Percentiles rank a stretch among this genome's conserved stretches.
Conservation (phyloP, 768 basidiomycete species). For the Stropharia rugosoannulata region DNA sequence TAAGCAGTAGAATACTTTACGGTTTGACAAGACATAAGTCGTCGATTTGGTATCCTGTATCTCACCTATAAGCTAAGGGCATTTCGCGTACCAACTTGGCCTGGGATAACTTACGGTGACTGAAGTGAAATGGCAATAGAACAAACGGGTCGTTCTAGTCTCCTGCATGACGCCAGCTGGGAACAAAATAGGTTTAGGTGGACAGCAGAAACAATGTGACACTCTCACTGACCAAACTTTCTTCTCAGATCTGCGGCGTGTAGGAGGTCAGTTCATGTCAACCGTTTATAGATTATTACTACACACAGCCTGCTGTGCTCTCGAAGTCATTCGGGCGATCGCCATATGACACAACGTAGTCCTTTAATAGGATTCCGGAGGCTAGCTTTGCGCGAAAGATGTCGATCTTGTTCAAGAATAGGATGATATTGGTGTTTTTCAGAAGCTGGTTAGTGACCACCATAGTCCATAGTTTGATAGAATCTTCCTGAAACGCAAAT, state of each 20-base stretch:
- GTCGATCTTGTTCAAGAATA: constrained; percentile 84
- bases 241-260: constrained; percentile 34
- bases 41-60: constrained; percentile 58
- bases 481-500: constrained; percentile 60
- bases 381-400: constrained; percentile 66
- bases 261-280: constrained; percentile 5
- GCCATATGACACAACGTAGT: constrained; percentile 72
- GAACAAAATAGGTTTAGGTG: not conserved
- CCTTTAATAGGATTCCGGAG: constrained; percentile 60
- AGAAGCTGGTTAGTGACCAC: constrained; percentile 73
- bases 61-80: constrained; percentile 6
- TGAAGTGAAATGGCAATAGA: constrained; percentile 67
- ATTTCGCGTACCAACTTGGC: not conserved
- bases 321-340: constrained; percentile 70
- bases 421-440: constrained; percentile 67
- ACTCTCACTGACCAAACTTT: constrained; percentile 40
- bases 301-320: constrained; percentile 64
- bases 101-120: constrained; percentile 49
- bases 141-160: constrained; percentile 45
- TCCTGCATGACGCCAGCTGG: constrained; percentile 43
- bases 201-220: not conserved
- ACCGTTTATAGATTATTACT: constrained; percentile 2
- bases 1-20: constrained; percentile 25
- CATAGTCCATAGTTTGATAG: constrained; percentile 71
- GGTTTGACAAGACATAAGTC: constrained; percentile 45